phyloP scores from a whole-genome alignment of 2,329 filamentous ascomycete genomes.

The Botrytis cinerea region DNA sequence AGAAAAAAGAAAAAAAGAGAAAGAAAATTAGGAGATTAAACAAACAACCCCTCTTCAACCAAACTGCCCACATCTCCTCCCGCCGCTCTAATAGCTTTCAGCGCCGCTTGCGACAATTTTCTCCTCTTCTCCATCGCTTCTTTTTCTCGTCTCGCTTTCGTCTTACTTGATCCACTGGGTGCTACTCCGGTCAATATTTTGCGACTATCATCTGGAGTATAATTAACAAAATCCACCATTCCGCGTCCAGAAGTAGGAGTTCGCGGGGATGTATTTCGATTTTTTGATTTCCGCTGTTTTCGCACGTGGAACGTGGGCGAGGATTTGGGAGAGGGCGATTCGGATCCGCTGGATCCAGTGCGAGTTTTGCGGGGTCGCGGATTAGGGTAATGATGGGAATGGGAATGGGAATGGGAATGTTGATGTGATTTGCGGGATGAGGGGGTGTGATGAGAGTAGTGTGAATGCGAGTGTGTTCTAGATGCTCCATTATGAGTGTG shows the following conservation, averaged over 20 bases:
- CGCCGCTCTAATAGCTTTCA: slow-evolving; percentile 68
- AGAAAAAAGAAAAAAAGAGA: background rate
- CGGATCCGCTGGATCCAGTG: slow-evolving; percentile 28
- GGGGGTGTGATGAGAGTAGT: slow-evolving; percentile 18
- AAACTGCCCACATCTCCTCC: slow-evolving; percentile 65
- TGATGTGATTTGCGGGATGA: slow-evolving; percentile 24
- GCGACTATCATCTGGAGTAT: slow-evolving; percentile 75
- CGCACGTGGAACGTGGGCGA: slow-evolving; percentile 32
- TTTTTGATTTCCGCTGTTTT: slow-evolving; percentile 34
- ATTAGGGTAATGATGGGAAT: background rate
- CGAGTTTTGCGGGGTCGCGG: slow-evolving; percentile 18
- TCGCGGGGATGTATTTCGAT: slow-evolving; percentile 42
- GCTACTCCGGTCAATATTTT: slow-evolving; percentile 88
- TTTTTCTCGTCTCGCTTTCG: slow-evolving; percentile 87
- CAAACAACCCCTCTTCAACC: slow-evolving; percentile 52
- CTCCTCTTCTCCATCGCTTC: slow-evolving; percentile 78
- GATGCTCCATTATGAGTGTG: slow-evolving; percentile 5
- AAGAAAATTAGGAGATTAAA: slow-evolving; percentile 37
- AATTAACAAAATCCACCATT: slow-evolving; percentile 77
- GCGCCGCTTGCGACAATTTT: slow-evolving; percentile 66
- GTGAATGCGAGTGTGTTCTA: slow-evolving; percentile 24
- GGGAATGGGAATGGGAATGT: background rate
- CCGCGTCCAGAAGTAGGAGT: slow-evolving; percentile 42
- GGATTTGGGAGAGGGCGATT: slow-evolving; percentile 26
- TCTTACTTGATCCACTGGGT: slow-evolving; percentile 88